phyloP scores from a whole-genome alignment of 1,284 basidiomycete genomes.

The Hemileia vastatrix region DNA sequence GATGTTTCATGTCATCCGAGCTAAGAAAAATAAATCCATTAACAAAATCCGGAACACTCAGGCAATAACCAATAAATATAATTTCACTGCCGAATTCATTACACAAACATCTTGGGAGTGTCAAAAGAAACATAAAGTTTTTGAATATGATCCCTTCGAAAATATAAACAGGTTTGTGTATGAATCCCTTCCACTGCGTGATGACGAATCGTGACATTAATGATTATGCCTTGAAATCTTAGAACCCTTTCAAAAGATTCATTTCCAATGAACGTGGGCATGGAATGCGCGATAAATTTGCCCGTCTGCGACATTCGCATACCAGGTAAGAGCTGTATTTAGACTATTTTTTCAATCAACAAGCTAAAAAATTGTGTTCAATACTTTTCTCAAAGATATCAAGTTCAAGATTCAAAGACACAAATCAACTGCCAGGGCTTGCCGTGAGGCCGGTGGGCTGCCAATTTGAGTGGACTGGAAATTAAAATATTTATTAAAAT shows the following conservation, averaged over 20 bases:
- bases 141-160: slow-evolving; percentile 16
- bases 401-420: slow-evolving; percentile 2
- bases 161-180: too few relatives aligned
- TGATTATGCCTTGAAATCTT: too few relatives aligned
- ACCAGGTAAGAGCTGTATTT: neutral
- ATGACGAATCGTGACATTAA: too few relatives aligned
- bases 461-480: slow-evolving; percentile 18
- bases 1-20: slow-evolving; percentile 13
- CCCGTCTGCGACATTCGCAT: slow-evolving; percentile 15
- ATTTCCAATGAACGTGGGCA: too few relatives aligned
- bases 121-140: slow-evolving; percentile 15
- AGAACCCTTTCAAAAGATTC: slow-evolving; percentile 3
- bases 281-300: slow-evolving; percentile 9
- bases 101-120: slow-evolving; percentile 10
- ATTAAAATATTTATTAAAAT: too few relatives aligned
- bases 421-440: slow-evolving; percentile 16
- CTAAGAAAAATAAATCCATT: slow-evolving; percentile 19
- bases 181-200: too few relatives aligned
- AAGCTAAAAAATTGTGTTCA: too few relatives aligned
- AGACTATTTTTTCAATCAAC: neutral
- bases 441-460: slow-evolving; percentile 13
- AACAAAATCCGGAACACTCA: slow-evolving; percentile 1
- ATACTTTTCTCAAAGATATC: too few relatives aligned
- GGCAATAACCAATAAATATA: slow-evolving; percentile 8
- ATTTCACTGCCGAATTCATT: slow-evolving; percentile 11